Percentiles rank a stretch among this genome's conserved stretches.
These are phyloP conservation scores for Candida sithepensis DNA, from an alignment of 805 yeast genomes.

Conservation along the genomic window DNA sequence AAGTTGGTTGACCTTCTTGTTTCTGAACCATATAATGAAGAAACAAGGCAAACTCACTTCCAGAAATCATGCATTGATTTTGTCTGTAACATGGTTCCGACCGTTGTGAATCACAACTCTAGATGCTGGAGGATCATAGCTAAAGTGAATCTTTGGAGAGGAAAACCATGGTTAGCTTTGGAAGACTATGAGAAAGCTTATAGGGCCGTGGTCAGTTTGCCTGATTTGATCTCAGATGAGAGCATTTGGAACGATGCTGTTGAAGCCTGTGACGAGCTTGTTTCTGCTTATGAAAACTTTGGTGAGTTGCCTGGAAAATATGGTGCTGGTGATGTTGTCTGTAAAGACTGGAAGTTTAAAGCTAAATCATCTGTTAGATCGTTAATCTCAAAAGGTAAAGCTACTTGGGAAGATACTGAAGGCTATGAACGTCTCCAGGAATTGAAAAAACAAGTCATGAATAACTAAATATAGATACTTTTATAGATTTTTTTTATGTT, in stretches of 20 bases:
- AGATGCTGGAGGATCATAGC: slow-evolving; percentile 84
- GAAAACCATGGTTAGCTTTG: slow-evolving; percentile 81
- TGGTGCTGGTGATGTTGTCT: slow-evolving; percentile 79
- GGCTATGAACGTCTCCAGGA: slow-evolving; percentile 68
- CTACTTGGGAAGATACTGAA: slow-evolving; percentile 73
- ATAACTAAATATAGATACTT: slow-evolving; percentile 2
- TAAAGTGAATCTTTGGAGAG: slow-evolving; percentile 81
- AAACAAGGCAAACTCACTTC: slow-evolving; percentile 47
- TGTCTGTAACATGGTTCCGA: slow-evolving; percentile 64
- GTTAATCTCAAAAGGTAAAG: slow-evolving; percentile 73
- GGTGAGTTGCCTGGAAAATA: slow-evolving; percentile 83
- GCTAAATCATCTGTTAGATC: slow-evolving; percentile 69
- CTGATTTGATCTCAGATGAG: slow-evolving; percentile 62
- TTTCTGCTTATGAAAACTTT: slow-evolving; percentile 79
- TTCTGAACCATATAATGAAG: slow-evolving; percentile 41
- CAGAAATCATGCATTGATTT: slow-evolving; percentile 70
- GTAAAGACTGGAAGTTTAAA: slow-evolving; percentile 89
- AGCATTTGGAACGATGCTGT: slow-evolving; percentile 73
- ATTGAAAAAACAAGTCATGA: slow-evolving; percentile 42
- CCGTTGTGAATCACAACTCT: slow-evolving; percentile 60
- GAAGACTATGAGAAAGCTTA: slow-evolving; percentile 85
- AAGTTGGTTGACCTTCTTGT: slow-evolving; percentile 65
- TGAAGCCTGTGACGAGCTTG: slow-evolving; percentile 70
- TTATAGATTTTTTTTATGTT: not conserved
- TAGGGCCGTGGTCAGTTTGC: slow-evolving; percentile 62